These are phyloP conservation scores for Physaria fendleri DNA, from an alignment of 345 rosid species.

Conservation along the genomic window DNA sequence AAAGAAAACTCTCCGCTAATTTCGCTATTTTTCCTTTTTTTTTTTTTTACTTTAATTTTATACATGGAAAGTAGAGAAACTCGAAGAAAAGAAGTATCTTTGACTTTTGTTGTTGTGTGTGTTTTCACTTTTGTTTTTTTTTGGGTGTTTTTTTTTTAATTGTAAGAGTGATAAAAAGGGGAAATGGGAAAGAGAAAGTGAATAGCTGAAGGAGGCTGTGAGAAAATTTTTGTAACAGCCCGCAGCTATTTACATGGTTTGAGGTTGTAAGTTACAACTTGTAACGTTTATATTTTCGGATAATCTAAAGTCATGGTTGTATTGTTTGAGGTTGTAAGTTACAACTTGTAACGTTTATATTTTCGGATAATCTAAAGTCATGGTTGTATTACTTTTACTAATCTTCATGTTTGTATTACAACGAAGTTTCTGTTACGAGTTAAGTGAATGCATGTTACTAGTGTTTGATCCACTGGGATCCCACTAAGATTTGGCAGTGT, in stretches of 20 bases:
- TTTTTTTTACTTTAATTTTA: not conserved
- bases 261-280: slow-evolving; percentile 2
- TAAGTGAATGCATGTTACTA: slow-evolving; percentile 9
- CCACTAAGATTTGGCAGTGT: slow-evolving; percentile 24
- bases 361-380: slow-evolving; percentile 20
- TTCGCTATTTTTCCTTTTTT: slow-evolving; percentile 13
- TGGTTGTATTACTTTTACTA: slow-evolving; percentile 8
- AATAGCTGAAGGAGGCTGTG: slow-evolving; percentile 33
- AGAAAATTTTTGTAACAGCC: slow-evolving; percentile 33
- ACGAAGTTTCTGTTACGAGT: not conserved
- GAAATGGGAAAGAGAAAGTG: not conserved
- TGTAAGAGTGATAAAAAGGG: slow-evolving; percentile 18
- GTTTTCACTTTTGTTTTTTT: not conserved
- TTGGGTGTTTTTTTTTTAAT: slow-evolving; percentile 15
- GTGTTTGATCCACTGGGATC: slow-evolving; percentile 23
- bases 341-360: slow-evolving; percentile 15
- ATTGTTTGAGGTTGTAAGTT: slow-evolving; percentile 14
- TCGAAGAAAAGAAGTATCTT: too few species aligned
- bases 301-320: too few species aligned
- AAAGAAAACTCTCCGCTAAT: slow-evolving; percentile 28
- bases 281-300: slow-evolving; percentile 25
- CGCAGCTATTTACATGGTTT: slow-evolving; percentile 29
- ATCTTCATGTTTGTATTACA: not conserved
- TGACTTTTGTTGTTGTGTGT: too few species aligned
- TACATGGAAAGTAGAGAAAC: slow-evolving; percentile 15